These are phyloP conservation scores for Candida nemodendra DNA, from an alignment of 805 yeast genomes.

Conservation along the genomic window DNA sequence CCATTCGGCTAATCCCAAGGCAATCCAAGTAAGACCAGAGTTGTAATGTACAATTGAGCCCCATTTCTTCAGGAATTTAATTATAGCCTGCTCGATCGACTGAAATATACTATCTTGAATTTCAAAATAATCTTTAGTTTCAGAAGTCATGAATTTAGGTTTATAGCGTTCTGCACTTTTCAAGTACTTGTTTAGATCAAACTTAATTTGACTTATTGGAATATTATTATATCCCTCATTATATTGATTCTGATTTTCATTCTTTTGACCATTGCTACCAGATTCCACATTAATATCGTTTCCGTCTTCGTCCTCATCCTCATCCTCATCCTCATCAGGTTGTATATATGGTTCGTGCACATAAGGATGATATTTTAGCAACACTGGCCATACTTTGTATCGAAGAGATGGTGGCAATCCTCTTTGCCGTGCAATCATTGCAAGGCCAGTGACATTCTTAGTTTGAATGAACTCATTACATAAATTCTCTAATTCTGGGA, in stretches of 20 bases:
- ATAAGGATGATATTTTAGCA: constrained; percentile 81
- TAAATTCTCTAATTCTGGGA: constrained; percentile 49
- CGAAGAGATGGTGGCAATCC: constrained; percentile 86
- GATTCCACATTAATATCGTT: constrained; percentile 17
- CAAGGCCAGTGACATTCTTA: constrained; percentile 71
- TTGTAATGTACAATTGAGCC: constrained; percentile 75
- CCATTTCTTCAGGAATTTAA: constrained; percentile 73
- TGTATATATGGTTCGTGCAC: constrained; percentile 72
- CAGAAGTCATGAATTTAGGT: constrained; percentile 30
- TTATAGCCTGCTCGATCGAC: constrained; percentile 57
- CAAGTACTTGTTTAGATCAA: constrained; percentile 62
- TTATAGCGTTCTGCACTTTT: constrained; percentile 40
- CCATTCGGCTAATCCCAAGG: constrained; percentile 88
- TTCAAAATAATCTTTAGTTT: constrained; percentile 35
- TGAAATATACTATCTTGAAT: constrained; percentile 54
- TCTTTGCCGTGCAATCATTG: constrained; percentile 73
- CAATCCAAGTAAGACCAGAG: constrained; percentile 83
- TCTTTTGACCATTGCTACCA: constrained; percentile 15
- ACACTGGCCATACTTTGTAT: constrained; percentile 78
- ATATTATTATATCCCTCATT: constrained; percentile 14
- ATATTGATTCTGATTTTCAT: constrained; percentile 23
- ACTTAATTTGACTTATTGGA: constrained; percentile 40
- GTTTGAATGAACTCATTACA: constrained; percentile 55
- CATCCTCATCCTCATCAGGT: constrained; percentile 49
- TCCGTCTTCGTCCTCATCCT: constrained; percentile 23